phyloP scores from a whole-genome alignment of 306 rosid species.

The Albizia julibrissin region DNA sequence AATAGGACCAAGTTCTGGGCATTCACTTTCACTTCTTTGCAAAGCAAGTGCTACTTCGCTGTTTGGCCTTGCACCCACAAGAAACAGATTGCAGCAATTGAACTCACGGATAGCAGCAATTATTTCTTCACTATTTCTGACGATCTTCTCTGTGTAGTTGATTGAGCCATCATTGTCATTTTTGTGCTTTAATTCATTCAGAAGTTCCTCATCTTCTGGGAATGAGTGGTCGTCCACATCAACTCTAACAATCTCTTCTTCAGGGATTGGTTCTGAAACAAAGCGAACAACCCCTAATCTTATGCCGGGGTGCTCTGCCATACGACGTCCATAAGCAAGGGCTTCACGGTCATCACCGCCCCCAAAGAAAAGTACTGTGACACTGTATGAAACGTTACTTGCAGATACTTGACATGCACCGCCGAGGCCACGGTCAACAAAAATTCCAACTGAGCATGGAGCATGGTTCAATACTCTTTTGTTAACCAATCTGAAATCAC shows the following conservation, averaged over 20 bases:
- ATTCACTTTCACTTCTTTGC: slow-evolving; percentile 22
- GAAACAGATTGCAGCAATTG: slow-evolving; percentile 52
- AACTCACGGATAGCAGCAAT: slow-evolving; percentile 38
- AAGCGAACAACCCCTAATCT: slow-evolving; percentile 59
- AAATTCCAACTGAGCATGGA: slow-evolving; percentile 80
- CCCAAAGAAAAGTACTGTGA: slow-evolving; percentile 76
- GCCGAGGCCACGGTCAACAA: slow-evolving; percentile 87
- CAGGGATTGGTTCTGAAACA: slow-evolving; percentile 35
- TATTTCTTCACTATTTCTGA: slow-evolving; percentile 42
- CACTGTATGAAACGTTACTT: slow-evolving; percentile 61
- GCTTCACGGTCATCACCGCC: slow-evolving; percentile 88
- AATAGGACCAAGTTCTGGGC: slow-evolving; percentile 43
- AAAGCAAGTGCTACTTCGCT: slow-evolving; percentile 36
- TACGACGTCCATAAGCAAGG: slow-evolving; percentile 67
- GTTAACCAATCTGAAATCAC: slow-evolving; percentile 65
- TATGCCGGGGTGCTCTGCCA: slow-evolving; percentile 93
- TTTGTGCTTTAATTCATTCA: slow-evolving; percentile 44
- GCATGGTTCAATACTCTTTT: slow-evolving; percentile 71
- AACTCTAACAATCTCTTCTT: slow-evolving; percentile 44
- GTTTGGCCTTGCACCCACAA: slow-evolving; percentile 55
- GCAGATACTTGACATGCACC: slow-evolving; percentile 70
- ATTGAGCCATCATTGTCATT: slow-evolving; percentile 45
- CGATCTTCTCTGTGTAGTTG: slow-evolving; percentile 47
- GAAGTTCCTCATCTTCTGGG: slow-evolving; percentile 50
- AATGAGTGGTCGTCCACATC: slow-evolving; percentile 34